Percentiles rank a stretch among this genome's conserved stretches.
Conservation (phyloP, 2,329 filamentous ascomycete genomes). For the Sclerotinia glacialis region DNA sequence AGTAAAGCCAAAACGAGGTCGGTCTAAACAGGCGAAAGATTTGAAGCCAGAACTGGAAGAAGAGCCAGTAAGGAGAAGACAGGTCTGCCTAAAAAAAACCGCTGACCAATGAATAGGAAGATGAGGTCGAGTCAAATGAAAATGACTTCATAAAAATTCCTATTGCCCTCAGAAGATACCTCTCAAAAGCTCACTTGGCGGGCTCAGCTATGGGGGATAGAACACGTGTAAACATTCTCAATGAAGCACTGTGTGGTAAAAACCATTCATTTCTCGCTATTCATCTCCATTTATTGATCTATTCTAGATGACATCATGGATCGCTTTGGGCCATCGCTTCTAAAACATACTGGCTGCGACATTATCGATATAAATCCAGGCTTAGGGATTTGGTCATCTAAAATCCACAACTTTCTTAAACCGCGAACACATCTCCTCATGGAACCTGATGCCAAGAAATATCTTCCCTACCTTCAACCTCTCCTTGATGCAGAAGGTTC, state of each 20-base stretch:
- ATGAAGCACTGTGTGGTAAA: conserved; percentile 48
- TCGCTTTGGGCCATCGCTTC: conserved; percentile 66
- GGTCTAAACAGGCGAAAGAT: background rate
- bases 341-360: conserved; percentile 73
- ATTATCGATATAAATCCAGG: conserved; percentile 86
- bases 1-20: background rate
- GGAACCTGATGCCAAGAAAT: conserved; percentile 63
- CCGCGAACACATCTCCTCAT: conserved; percentile 82
- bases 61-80: background rate
- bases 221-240: conserved; percentile 52
- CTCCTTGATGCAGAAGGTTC: conserved; percentile 51
- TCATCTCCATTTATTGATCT: background rate
- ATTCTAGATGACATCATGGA: conserved; percentile 45
- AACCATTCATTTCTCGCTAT: background rate
- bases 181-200: background rate
- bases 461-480: conserved; percentile 58
- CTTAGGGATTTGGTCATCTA: conserved; percentile 71
- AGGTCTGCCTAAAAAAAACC: background rate
- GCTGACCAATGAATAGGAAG: background rate
- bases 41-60: background rate
- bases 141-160: conserved; percentile 1
- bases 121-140: background rate
- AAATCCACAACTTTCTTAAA: conserved; percentile 69
- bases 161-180: background rate
- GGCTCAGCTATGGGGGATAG: background rate